Percentiles rank a stretch among this genome's conserved stretches.
Evolutionary conservation across 306 rosid genomes (phyloP).

Genomic region (Macrotyloma uniflorum): DNA sequence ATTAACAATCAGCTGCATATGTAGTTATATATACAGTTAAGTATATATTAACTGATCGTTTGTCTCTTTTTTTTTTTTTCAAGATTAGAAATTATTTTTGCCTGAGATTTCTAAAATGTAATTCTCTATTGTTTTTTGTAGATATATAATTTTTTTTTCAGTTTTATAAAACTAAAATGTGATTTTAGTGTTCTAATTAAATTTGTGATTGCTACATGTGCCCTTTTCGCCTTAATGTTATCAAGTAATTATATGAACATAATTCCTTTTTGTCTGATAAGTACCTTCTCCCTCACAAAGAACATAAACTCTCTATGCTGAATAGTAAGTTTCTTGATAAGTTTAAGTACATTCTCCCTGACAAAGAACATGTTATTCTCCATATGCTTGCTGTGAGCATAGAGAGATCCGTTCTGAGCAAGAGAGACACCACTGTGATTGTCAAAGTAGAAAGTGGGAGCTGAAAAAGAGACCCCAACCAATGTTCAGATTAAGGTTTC

Average conservation of each 20-base stretch:
- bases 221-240: neutral
- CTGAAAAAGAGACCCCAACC: neutral
- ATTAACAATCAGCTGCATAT: conserved; percentile 17
- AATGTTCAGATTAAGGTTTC: neutral
- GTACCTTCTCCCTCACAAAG: no score
- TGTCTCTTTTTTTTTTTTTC: neutral
- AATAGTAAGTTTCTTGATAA: neutral
- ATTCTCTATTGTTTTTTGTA: neutral
- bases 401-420: neutral
- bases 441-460: neutral
- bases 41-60: conserved; percentile 5
- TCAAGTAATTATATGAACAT: neutral
- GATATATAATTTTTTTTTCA: no score
- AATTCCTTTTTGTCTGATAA: neutral
- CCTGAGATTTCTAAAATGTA: neutral
- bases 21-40: neutral
- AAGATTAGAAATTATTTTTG: neutral
- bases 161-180: neutral
- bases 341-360: neutral
- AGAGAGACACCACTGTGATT: neutral
- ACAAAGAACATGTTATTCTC: neutral
- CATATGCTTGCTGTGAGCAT: no score
- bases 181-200: neutral
- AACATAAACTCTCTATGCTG: no score
- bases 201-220: neutral